A percentile compares a stretch with the other conserved stretches of the same genome.
Conservation (phyloP, 2,329 filamentous ascomycete species). For the Immersiporthe knoxdaviesiana region DNA sequence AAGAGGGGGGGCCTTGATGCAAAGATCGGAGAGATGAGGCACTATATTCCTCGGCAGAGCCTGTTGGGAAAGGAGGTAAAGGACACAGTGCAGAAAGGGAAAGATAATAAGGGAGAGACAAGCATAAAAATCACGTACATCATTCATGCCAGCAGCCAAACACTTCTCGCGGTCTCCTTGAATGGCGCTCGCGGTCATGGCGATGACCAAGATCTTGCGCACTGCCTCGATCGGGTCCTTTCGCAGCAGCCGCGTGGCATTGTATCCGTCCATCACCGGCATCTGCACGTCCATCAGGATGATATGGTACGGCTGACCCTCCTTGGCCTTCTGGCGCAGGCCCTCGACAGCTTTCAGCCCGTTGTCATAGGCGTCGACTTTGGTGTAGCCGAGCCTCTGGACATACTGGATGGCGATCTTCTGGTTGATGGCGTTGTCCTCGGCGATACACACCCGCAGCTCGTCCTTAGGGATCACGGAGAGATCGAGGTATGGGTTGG, state of each 20-base stretch:
- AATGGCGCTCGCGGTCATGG: slow-evolving; percentile 95
- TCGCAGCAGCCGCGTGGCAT: slow-evolving; percentile 83
- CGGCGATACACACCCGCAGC: slow-evolving; percentile 87
- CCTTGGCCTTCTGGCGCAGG: slow-evolving; percentile 70
- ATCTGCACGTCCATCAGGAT: slow-evolving; percentile 97
- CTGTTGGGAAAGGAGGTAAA: neutral
- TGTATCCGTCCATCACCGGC: slow-evolving; percentile 90
- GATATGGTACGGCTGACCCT: slow-evolving; percentile 81
- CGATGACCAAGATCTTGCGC: slow-evolving; percentile 85
- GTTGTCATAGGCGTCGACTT: slow-evolving; percentile 86
- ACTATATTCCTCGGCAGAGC: neutral
- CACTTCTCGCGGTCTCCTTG: slow-evolving; percentile 95
- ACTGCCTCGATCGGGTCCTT: slow-evolving; percentile 77
- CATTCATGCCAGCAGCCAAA: slow-evolving; percentile 82
- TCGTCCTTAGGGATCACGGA: slow-evolving; percentile 75
- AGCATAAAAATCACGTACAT: neutral
- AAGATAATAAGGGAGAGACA: too few relatives aligned
- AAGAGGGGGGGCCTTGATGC: neutral
- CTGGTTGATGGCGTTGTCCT: slow-evolving; percentile 94
- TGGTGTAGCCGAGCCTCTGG: slow-evolving; percentile 77
- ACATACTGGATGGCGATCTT: slow-evolving; percentile 93
- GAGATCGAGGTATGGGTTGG: slow-evolving; percentile 64
- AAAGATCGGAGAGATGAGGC: neutral
- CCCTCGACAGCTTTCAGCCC: slow-evolving; percentile 87
- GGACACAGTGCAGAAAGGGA: neutral